Evolutionary conservation across 352 stramenopile genomes (phyloP).

Genomic region (Globisporangium megalacanthum): DNA sequence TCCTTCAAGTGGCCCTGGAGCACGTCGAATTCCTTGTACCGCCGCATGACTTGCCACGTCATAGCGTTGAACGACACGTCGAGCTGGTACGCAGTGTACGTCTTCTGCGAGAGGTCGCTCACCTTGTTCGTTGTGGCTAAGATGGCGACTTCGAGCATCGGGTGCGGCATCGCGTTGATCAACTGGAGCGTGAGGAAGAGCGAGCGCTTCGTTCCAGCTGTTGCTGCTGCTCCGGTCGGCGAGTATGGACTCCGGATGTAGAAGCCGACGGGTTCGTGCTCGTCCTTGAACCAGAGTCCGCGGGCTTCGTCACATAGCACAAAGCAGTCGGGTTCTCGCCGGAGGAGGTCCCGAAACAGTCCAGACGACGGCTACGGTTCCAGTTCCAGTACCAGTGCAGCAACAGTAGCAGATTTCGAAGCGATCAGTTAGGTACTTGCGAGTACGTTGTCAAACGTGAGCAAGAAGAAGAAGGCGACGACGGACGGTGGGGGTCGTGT

Average conservation of each 20-base stretch:
- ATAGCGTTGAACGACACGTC: constrained; percentile 67
- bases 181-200: constrained; percentile 28
- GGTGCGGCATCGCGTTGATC: constrained; percentile 55
- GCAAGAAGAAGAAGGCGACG: not conserved
- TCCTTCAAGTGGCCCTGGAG: constrained; percentile 26
- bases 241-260: constrained; percentile 24
- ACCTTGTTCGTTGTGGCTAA: constrained; percentile 66
- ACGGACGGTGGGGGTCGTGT: constrained; percentile 12
- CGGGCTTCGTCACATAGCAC: constrained; percentile 30
- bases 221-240: not conserved
- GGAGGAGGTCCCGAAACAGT: constrained; percentile 22
- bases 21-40: constrained; percentile 63
- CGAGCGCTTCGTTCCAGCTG: constrained; percentile 12
- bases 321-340: constrained; percentile 41
- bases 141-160: constrained; percentile 55
- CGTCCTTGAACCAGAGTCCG: constrained; percentile 51
- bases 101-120: constrained; percentile 68
- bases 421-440: too few species aligned
- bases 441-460: not conserved
- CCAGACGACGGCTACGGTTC: constrained; percentile 6
- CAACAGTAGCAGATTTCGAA: not conserved
- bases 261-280: constrained; percentile 34
- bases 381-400: not conserved
- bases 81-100: constrained; percentile 68
- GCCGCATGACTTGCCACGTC: constrained; percentile 56